These are phyloP conservation scores for Trichoderma guizhouense DNA, from an alignment of 2,329 filamentous ascomycete genomes.

Conservation along the genomic window DNA sequence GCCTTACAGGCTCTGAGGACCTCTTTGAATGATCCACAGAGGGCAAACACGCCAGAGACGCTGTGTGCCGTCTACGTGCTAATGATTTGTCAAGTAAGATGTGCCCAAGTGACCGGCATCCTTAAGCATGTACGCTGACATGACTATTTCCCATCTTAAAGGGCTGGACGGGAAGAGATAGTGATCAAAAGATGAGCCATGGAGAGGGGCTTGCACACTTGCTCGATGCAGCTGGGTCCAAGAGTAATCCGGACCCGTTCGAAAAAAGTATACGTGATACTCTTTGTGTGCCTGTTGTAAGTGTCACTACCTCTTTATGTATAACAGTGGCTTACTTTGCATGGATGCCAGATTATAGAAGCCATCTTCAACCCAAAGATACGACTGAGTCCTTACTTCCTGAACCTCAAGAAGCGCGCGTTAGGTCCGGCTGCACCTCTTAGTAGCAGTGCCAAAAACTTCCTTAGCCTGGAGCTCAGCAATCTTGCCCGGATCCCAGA, in stretches of 20 bases:
- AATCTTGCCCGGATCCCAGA: constrained; percentile 22
- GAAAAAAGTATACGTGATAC: constrained; percentile 31
- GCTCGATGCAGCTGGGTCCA: constrained; percentile 27
- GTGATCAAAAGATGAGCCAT: constrained; percentile 28
- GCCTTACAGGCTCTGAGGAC: constrained; percentile 30
- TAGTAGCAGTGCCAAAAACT: not conserved
- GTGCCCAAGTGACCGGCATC: not conserved
- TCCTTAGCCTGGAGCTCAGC: constrained; percentile 17
- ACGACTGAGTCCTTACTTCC: constrained; percentile 25
- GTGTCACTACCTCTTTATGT: not conserved
- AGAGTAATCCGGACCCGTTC: constrained; percentile 28
- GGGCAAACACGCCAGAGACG: constrained; percentile 31
- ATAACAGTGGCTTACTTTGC: not conserved
- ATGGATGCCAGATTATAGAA: constrained; percentile 29
- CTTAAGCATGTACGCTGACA: not conserved
- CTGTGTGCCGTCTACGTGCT: constrained; percentile 38
- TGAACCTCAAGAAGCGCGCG: not conserved
- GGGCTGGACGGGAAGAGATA: constrained; percentile 32
- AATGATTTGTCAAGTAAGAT: constrained; percentile 35
- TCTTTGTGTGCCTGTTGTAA: constrained; percentile 33
- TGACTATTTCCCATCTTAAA: not conserved
- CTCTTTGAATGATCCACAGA: constrained; percentile 28
- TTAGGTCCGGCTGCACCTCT: constrained; percentile 2
- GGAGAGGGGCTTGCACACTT: constrained; percentile 33
- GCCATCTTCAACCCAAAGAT: constrained; percentile 31